Conservation (phyloP, 1,139 yeast genomes). For the Taphrina pruni region DNA sequence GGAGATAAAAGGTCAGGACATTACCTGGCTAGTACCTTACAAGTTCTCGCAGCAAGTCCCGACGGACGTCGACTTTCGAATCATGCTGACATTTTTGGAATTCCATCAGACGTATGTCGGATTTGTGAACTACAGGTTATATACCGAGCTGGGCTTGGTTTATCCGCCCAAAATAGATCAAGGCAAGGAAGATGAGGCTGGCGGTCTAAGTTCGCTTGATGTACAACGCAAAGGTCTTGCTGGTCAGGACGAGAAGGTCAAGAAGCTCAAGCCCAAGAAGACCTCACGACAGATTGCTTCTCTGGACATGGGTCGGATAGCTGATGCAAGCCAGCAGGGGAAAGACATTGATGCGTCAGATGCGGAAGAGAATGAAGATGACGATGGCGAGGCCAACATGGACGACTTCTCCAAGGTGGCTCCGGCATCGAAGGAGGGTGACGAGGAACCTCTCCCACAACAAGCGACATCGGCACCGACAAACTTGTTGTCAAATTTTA, state of each 20-base stretch:
- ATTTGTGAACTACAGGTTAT: conserved; percentile 82
- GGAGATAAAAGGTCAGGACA: conserved; percentile 83
- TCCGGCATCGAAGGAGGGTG: conserved; percentile 56
- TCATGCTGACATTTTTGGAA: conserved; percentile 95
- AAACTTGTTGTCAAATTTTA: conserved; percentile 71
- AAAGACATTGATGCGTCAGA: conserved; percentile 6
- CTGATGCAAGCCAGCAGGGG: conserved; percentile 49
- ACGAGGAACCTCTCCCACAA: conserved; percentile 75
- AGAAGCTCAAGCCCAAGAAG: conserved; percentile 41
- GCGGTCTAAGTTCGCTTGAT: conserved; percentile 85
- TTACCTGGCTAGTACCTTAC: conserved; percentile 96
- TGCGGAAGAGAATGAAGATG: conserved; percentile 54
- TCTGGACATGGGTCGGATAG: conserved; percentile 47
- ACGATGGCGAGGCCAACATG: conserved; percentile 55
- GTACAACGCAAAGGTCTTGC: conserved; percentile 55
- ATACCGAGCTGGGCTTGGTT: conserved; percentile 79
- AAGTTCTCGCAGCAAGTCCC: conserved; percentile 97
- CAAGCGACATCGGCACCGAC: conserved; percentile 71
- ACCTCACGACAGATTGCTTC: conserved; percentile 22
- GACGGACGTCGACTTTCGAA: conserved; percentile 89
- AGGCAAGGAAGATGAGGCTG: conserved; percentile 77
- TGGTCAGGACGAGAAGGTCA: conserved; percentile 30
- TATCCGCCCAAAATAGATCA: conserved; percentile 89
- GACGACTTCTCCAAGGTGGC: conserved; percentile 63
- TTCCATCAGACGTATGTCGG: conserved; percentile 91